phyloP scores from a whole-genome alignment of 2,329 filamentous ascomycete genomes.

The Cordyceps cicadae region DNA sequence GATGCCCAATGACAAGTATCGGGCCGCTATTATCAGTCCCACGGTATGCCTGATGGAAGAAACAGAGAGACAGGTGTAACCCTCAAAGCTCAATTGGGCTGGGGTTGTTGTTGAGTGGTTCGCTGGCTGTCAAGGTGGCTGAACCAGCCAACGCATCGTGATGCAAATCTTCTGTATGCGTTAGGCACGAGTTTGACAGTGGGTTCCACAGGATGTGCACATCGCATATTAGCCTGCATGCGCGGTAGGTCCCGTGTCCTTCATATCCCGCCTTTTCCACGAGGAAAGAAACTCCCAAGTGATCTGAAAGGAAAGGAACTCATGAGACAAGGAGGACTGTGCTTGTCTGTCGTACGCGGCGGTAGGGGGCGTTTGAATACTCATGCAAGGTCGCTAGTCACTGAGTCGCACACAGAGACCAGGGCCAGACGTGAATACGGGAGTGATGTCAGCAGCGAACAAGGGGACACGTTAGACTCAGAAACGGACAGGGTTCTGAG shows the following conservation, averaged over 20 bases:
- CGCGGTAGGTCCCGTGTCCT: slow-evolving; percentile 3
- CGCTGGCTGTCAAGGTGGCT: not conserved
- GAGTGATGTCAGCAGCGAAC: not conserved
- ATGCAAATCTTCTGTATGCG: not conserved
- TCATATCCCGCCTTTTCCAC: not conserved
- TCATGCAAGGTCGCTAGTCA: not conserved
- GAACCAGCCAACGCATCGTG: slow-evolving; percentile 8
- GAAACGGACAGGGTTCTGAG: slow-evolving; percentile 1
- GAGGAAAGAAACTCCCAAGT: not conserved
- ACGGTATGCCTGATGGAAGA: not conserved
- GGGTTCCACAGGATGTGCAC: slow-evolving; percentile 5
- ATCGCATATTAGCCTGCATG: slow-evolving; percentile 4
- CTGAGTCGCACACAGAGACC: not conserved
- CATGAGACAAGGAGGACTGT: not conserved
- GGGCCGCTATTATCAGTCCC: not conserved
- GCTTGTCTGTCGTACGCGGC: not conserved
- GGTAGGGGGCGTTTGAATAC: not conserved
- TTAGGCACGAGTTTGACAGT: not conserved
- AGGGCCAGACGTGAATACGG: not conserved
- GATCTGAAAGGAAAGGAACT: not conserved
- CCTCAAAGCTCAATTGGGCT: not conserved
- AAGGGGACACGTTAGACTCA: not conserved
- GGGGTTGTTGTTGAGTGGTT: not conserved
- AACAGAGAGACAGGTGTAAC: not conserved
- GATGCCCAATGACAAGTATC: not conserved